These are phyloP conservation scores for Aspergillus costaricaensis DNA, from an alignment of 2,329 filamentous ascomycete genomes.

Conservation along the genomic window DNA sequence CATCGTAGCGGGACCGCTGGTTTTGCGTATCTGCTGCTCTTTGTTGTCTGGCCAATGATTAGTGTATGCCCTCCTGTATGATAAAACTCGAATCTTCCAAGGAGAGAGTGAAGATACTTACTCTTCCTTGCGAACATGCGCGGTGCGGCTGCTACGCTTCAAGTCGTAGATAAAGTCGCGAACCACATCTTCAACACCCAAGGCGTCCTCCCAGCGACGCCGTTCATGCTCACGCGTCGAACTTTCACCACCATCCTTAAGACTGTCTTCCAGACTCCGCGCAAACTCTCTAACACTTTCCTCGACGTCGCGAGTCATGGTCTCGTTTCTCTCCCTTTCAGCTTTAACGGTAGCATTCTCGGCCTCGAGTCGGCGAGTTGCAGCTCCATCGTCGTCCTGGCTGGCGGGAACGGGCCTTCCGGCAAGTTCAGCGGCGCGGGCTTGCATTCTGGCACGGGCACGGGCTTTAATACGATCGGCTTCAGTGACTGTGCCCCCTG, in stretches of 20 bases:
- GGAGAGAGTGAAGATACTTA: slow-evolving; percentile 33
- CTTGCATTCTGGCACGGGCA: slow-evolving; percentile 98
- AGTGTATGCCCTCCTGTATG: slow-evolving; percentile 13
- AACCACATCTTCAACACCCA: slow-evolving; percentile 95
- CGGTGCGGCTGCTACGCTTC: slow-evolving; percentile 78
- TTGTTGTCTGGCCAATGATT: slow-evolving; percentile 48
- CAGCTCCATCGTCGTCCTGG: slow-evolving; percentile 71
- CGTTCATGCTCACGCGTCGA: slow-evolving; percentile 84
- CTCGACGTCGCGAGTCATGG: slow-evolving; percentile 95
- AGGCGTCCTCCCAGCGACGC: slow-evolving; percentile 90
- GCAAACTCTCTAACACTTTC: slow-evolving; percentile 91
- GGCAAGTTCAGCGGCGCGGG: slow-evolving; percentile 86
- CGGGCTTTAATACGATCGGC: slow-evolving; percentile 91
- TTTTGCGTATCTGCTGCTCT: slow-evolving; percentile 51
- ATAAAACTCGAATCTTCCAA: not conserved
- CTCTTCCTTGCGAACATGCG: slow-evolving; percentile 67
- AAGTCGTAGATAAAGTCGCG: slow-evolving; percentile 98
- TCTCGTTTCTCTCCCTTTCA: slow-evolving; percentile 91
- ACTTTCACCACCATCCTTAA: slow-evolving; percentile 77
- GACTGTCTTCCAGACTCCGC: slow-evolving; percentile 77
- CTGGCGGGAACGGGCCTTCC: slow-evolving; percentile 74
- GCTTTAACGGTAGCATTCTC: slow-evolving; percentile 78
- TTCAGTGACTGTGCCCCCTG: slow-evolving; percentile 86
- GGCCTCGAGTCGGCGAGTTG: slow-evolving; percentile 82
- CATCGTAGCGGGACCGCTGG: slow-evolving; percentile 57